Evolutionary conservation across 306 rosid genomes (phyloP).

Genomic region (Nissolia schottii): DNA sequence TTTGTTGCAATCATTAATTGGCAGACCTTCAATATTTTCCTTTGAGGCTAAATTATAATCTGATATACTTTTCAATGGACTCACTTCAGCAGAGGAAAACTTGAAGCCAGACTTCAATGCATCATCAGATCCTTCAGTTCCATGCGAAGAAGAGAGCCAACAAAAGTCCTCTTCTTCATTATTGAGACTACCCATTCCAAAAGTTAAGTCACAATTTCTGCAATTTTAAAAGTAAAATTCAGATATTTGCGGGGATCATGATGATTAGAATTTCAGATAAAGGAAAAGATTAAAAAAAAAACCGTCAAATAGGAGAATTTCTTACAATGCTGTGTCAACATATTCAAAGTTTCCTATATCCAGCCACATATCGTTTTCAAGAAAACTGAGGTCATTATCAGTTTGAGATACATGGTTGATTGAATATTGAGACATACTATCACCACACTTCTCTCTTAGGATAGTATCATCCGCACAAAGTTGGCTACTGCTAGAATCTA

Average conservation of each 20-base stretch:
- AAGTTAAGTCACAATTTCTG: constrained; percentile 63
- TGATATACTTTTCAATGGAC: constrained; percentile 31
- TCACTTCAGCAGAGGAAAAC: constrained; percentile 46
- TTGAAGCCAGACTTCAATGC: constrained; percentile 44
- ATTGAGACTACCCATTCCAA: constrained; percentile 51
- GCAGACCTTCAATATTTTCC: constrained; percentile 28
- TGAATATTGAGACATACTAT: constrained; percentile 40
- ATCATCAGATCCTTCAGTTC: constrained; percentile 48
- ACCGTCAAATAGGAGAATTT: not conserved
- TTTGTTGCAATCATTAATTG: constrained; percentile 23
- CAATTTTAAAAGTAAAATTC: not conserved
- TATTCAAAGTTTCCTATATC: constrained; percentile 73
- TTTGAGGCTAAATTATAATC: constrained; percentile 26
- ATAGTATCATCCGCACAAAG: constrained; percentile 42
- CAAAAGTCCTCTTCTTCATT: constrained; percentile 54
- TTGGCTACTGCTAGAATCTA: constrained; percentile 38
- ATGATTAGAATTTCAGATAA: not conserved
- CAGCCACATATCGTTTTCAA: constrained; percentile 62
- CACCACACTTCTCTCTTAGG: constrained; percentile 43
- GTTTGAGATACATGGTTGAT: constrained; percentile 42
- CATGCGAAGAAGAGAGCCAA: constrained; percentile 58
- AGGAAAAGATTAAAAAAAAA: not conserved
- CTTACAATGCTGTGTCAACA: constrained; percentile 62
- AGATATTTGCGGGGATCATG: not conserved
- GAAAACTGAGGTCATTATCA: constrained; percentile 49